Conservation (phyloP, 2,329 filamentous ascomycete species). For the Epichloe sylvatica region DNA sequence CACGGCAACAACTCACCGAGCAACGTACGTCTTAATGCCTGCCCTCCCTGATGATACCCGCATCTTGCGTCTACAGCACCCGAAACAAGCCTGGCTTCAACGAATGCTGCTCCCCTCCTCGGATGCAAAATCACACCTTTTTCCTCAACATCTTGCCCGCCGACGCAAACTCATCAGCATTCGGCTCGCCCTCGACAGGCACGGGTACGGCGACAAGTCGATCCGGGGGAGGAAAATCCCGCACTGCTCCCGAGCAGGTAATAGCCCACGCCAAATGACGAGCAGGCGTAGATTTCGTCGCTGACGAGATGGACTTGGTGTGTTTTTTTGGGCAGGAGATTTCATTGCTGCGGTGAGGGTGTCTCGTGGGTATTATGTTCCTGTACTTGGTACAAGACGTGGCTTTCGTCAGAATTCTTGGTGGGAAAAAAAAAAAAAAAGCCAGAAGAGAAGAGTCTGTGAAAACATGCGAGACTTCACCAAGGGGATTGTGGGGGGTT, state of each 20-base stretch:
- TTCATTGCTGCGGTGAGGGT: constrained; percentile 30
- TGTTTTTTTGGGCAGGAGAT: constrained; percentile 29
- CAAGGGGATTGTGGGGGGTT: constrained; percentile 40
- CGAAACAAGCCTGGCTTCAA: constrained; percentile 38
- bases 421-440: too few species aligned
- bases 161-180: constrained; percentile 32
- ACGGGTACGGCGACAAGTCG: constrained; percentile 32
- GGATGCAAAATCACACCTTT: constrained; percentile 36
- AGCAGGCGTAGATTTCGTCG: constrained; percentile 45
- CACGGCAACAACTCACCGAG: background rate
- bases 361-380: constrained; percentile 29
- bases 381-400: constrained; percentile 6
- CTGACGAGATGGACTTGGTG: constrained; percentile 39
- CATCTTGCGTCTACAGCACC: constrained; percentile 34
- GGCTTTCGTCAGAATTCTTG: background rate
- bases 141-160: constrained; percentile 27
- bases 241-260: constrained; percentile 35
- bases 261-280: constrained; percentile 31
- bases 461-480: constrained; percentile 10
- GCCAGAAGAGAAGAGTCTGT: background rate
- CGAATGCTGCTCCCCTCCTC: constrained; percentile 30
- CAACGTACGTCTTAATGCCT: constrained; percentile 21
- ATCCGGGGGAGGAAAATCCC: constrained; percentile 44
- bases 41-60: constrained; percentile 21
- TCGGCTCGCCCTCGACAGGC: constrained; percentile 15